Conservation (phyloP, 176 grass and related monocot genomes). For the Carex kokanica region DNA sequence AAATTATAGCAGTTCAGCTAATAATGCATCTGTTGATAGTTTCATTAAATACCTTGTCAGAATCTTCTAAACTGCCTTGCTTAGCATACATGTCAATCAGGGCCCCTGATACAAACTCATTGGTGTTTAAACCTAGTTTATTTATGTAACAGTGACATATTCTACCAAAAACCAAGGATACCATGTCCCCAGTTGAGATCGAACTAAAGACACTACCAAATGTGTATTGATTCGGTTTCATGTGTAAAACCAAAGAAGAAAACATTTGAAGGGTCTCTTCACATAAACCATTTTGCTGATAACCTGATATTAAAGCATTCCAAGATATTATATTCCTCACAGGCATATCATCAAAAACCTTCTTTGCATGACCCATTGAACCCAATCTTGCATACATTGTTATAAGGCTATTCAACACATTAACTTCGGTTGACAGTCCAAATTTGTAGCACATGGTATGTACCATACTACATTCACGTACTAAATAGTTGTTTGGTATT, state of each 20-base stretch:
- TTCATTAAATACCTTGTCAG: constrained; percentile 48
- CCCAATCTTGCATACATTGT: constrained; percentile 77
- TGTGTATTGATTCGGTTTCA: constrained; percentile 59
- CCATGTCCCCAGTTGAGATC: constrained; percentile 43
- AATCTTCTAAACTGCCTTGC: constrained; percentile 56
- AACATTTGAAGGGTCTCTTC: constrained; percentile 53
- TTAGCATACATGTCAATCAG: constrained; percentile 95
- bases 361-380: constrained; percentile 43
- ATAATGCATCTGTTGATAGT: constrained; percentile 33
- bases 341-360: constrained; percentile 45
- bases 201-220: constrained; percentile 66
- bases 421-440: constrained; percentile 37
- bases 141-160: constrained; percentile 48
- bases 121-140: constrained; percentile 41
- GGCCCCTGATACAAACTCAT: constrained; percentile 58
- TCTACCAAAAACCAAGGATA: constrained; percentile 65
- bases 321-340: constrained; percentile 57
- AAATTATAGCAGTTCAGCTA: constrained; percentile 69
- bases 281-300: constrained; percentile 61
- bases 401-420: constrained; percentile 64
- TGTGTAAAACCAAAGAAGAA: constrained; percentile 44
- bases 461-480: constrained; percentile 55
- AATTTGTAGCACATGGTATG: constrained; percentile 54
- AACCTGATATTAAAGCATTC: constrained; percentile 76
- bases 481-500: constrained; percentile 25